phyloP scores from a whole-genome alignment of 2,329 filamentous ascomycete species.

The Diaporthe velutina region DNA sequence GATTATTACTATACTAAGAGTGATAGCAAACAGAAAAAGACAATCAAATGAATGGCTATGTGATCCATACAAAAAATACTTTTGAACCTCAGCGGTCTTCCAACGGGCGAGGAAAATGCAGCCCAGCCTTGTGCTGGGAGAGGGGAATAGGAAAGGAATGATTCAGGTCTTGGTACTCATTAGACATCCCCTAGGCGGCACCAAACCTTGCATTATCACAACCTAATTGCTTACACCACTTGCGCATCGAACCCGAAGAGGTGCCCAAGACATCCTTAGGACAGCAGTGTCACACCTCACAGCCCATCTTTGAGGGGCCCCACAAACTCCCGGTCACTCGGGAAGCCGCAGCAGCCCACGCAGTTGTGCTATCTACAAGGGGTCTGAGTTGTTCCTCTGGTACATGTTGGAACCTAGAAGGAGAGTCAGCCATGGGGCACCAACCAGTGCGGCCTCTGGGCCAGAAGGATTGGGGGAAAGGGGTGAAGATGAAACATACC shows the following conservation, averaged over 20 bases:
- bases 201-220: neutral
- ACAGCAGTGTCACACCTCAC: neutral
- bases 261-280: too few relatives aligned
- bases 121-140: neutral
- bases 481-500: neutral
- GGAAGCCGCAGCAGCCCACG: neutral
- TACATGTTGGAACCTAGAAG: slow-evolving; percentile 1
- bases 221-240: too few relatives aligned
- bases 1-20: neutral
- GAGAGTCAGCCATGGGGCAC: neutral
- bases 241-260: neutral
- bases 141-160: neutral
- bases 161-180: neutral
- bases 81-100: neutral
- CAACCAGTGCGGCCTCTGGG: neutral
- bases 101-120: neutral
- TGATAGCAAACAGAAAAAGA: neutral
- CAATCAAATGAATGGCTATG: neutral
- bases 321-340: too few relatives aligned
- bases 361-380: neutral
- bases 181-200: neutral
- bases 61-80: neutral
- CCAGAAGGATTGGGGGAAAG: too few relatives aligned
- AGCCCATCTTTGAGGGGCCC: neutral
- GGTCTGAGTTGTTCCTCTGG: slow-evolving; percentile 12